Evolutionary conservation across 768 basidiomycete species (phyloP).

Genomic region (Hypholoma sublateritium): DNA sequence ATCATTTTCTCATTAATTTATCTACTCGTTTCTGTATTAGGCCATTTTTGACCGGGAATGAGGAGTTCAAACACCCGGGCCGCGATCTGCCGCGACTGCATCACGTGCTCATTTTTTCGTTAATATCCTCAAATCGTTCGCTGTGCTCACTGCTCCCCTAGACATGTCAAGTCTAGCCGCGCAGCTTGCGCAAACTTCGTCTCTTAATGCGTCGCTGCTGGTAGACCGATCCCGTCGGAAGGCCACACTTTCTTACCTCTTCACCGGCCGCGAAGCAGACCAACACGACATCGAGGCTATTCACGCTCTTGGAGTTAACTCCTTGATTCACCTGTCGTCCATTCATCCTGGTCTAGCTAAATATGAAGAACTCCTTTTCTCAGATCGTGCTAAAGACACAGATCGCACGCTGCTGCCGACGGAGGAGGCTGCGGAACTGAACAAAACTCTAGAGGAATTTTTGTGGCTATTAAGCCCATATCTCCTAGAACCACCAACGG

Average conservation of each 20-base stretch:
- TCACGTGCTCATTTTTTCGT: background rate
- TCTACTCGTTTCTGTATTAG: too few relatives aligned
- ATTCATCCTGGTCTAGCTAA: constrained; percentile 56
- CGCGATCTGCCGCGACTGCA: background rate
- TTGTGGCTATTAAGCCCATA: constrained; percentile 75
- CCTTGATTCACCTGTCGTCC: constrained; percentile 67
- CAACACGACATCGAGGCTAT: constrained; percentile 87
- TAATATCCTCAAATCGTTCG: background rate
- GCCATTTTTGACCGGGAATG: too few relatives aligned
- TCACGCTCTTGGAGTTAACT: constrained; percentile 77
- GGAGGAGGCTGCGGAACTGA: constrained; percentile 64
- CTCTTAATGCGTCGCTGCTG: constrained; percentile 75
- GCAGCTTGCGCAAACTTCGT: constrained; percentile 78
- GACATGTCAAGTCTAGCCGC: constrained; percentile 70
- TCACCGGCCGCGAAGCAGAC: constrained; percentile 78
- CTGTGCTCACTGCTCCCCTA: background rate
- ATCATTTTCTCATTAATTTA: too few relatives aligned
- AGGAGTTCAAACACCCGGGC: background rate
- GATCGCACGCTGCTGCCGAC: constrained; percentile 77
- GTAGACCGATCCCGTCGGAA: constrained; percentile 64
- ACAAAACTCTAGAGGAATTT: constrained; percentile 59
- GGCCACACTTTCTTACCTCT: constrained; percentile 81
- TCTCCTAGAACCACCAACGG: constrained; percentile 77
- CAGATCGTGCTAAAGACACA: constrained; percentile 66
- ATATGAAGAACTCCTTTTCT: constrained; percentile 77